Evolutionary conservation across 2,329 filamentous ascomycete species (phyloP).

Genomic region (Fusarium floridanum): DNA sequence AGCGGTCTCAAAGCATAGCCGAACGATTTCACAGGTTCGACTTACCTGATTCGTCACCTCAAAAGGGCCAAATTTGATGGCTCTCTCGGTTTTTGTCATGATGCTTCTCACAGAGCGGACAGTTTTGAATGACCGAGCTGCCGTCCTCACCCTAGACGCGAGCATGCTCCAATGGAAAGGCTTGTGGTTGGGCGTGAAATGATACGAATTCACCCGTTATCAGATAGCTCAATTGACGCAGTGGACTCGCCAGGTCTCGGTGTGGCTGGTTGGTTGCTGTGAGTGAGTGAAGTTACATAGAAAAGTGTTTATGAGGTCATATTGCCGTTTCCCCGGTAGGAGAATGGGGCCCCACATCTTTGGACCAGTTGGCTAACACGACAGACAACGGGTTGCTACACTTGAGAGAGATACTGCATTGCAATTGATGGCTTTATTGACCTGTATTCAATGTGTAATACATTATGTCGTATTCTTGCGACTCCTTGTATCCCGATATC

Average conservation of each 20-base stretch:
- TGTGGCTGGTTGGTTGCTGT: neutral
- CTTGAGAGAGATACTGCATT: neutral
- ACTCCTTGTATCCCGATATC: neutral
- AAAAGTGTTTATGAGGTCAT: slow-evolving; percentile 40
- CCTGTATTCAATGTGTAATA: neutral
- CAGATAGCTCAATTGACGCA: neutral
- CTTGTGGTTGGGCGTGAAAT: neutral
- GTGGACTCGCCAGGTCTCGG: neutral
- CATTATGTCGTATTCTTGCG: slow-evolving; percentile 26
- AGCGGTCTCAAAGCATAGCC: neutral
- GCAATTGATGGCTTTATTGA: neutral
- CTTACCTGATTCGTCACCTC: slow-evolving; percentile 80
- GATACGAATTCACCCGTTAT: neutral
- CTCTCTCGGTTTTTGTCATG: slow-evolving; percentile 49
- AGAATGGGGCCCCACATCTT: slow-evolving; percentile 24
- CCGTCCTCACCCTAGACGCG: slow-evolving; percentile 22
- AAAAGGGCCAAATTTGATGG: slow-evolving; percentile 79
- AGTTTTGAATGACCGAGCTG: slow-evolving; percentile 22
- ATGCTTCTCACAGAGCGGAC: slow-evolving; percentile 32
- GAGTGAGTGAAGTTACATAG: slow-evolving; percentile 1
- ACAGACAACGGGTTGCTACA: neutral
- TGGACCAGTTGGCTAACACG: slow-evolving; percentile 38
- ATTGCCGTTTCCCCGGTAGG: slow-evolving; percentile 7
- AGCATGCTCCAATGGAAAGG: slow-evolving; percentile 38
- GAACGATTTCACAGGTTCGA: neutral